Evolutionary conservation across 805 yeast genomes (phyloP).

Genomic region (Schwanniomyces pseudopolymorphus): DNA sequence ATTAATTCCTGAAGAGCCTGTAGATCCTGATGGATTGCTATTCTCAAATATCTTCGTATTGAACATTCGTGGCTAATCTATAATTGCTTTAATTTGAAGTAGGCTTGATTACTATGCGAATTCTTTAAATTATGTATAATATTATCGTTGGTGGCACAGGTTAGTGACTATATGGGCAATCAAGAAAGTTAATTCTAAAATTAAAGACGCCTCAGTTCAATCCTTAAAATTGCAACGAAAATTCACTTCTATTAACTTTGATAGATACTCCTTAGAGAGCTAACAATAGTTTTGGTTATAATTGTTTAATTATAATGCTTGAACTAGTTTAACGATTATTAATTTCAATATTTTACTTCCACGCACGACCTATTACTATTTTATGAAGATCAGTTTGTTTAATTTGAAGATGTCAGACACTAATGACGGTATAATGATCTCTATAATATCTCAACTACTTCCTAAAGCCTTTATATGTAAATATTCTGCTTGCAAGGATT

Average conservation of each 20-base stretch:
- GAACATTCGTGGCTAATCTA: conserved; percentile 25
- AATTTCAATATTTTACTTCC: conserved; percentile 3
- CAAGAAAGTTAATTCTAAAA: not conserved
- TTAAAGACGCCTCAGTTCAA: not conserved
- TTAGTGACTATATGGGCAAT: not conserved
- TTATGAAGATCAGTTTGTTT: not conserved
- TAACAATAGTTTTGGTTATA: not conserved
- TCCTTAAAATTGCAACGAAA: not conserved
- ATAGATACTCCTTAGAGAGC: not conserved
- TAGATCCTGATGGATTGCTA: conserved; percentile 10
- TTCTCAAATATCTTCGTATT: conserved; percentile 44
- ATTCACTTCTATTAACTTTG: not conserved
- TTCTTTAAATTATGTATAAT: not conserved
- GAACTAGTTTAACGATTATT: conserved; percentile 2
- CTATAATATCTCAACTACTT: not conserved
- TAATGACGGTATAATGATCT: not conserved
- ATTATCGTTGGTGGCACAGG: not conserved
- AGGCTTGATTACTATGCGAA: not conserved
- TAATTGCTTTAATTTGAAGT: not conserved
- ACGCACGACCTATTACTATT: conserved; percentile 4
- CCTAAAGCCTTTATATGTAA: not conserved
- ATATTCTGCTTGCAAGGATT: not conserved
- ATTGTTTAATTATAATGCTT: not conserved
- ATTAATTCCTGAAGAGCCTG: conserved; percentile 27
- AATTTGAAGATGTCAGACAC: not conserved